phyloP scores from a whole-genome alignment of 2,329 filamentous ascomycete species.

The Pyrenochaeta sp. region DNA sequence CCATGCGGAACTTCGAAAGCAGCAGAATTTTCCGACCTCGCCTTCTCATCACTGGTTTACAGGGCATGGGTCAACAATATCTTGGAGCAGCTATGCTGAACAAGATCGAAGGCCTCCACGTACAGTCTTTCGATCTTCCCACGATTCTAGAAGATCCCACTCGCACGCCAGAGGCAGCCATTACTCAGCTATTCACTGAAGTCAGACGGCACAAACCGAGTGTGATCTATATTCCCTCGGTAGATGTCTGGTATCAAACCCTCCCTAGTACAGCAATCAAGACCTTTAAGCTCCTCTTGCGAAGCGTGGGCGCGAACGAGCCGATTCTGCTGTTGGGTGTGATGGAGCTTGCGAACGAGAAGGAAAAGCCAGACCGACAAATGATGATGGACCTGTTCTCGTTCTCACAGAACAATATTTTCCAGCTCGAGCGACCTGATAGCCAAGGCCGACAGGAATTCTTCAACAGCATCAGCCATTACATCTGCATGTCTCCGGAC shows the following conservation, averaged over 20 bases:
- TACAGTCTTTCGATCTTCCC: slow-evolving; percentile 92
- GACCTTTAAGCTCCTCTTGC: slow-evolving; percentile 83
- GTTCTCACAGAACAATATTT: slow-evolving; percentile 80
- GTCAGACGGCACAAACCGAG: slow-evolving; percentile 94
- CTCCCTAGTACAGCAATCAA: slow-evolving; percentile 71
- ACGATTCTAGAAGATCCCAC: slow-evolving; percentile 84
- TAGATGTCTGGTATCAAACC: slow-evolving; percentile 85
- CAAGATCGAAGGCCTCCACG: slow-evolving; percentile 90
- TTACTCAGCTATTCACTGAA: slow-evolving; percentile 90
- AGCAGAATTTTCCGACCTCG: slow-evolving; percentile 88
- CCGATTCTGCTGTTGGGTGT: slow-evolving; percentile 89
- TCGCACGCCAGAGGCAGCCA: slow-evolving; percentile 82
- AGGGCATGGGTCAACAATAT: slow-evolving; percentile 94
- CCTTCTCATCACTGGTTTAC: slow-evolving; percentile 79
- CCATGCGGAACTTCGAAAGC: slow-evolving; percentile 76
- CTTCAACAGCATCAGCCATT: slow-evolving; percentile 76
- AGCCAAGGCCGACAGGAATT: slow-evolving; percentile 76
- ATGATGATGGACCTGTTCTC: slow-evolving; percentile 84
- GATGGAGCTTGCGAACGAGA: slow-evolving; percentile 71
- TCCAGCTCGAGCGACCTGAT: slow-evolving; percentile 71
- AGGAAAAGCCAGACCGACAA: slow-evolving; percentile 62
- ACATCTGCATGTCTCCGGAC: slow-evolving; percentile 78
- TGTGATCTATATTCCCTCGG: slow-evolving; percentile 90
- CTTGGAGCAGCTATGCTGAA: slow-evolving; percentile 84
- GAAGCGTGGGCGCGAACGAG: slow-evolving; percentile 86